Base-by-base conservation (phyloP, 1,139 yeast genomes). In the Pichia sp. region DNA sequence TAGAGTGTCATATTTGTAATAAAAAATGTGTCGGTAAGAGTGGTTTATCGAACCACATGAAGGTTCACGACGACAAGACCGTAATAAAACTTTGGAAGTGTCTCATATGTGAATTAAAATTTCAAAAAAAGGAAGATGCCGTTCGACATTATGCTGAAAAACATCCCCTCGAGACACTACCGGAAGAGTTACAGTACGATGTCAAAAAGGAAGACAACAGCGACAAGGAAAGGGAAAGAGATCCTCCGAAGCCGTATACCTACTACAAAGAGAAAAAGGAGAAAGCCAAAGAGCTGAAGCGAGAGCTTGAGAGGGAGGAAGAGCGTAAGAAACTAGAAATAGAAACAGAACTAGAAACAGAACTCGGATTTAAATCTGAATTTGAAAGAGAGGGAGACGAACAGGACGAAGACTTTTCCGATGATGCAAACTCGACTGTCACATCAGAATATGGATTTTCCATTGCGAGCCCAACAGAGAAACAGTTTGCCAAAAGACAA, bases 11-110 rank as follows among this genome's bases (percentile, higher is more conserved):
- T 1, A 55, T 76, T 1, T 88, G 97, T 67, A 80, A 79, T 11
- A 82, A 79, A 58, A 78, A 75, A 4, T 84, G 92, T 67, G 81
- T 84, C 10, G 95, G 95, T 26, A 77, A 74, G 38, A 69, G 71
- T 37, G 94, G 90, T 50, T 64, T 86, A 44, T 67, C 71, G 31
- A 77, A 83, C 65, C 97, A 88, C 59, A 79, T 83, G 85, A 63
- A 71, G 40, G 77, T 84, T 44, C 83, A 79, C 55, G 72, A 69
- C 49, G 72, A 68, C 23, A 64, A 65, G 10, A 73, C 69, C 10
- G 72, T 68, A 27, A 64, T 72, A 16, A 79, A 74, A 51, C 61
- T 78, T 34, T 82, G 90, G 87, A 73, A 73, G 47, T 85, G 94
- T 63, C 60, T 64, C 0, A 65, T 68, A 44, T 78, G 84, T 62